These are phyloP conservation scores for Fonsecaea pugnacius DNA, from an alignment of 2,329 filamentous ascomycete genomes.

Conservation along the genomic window DNA sequence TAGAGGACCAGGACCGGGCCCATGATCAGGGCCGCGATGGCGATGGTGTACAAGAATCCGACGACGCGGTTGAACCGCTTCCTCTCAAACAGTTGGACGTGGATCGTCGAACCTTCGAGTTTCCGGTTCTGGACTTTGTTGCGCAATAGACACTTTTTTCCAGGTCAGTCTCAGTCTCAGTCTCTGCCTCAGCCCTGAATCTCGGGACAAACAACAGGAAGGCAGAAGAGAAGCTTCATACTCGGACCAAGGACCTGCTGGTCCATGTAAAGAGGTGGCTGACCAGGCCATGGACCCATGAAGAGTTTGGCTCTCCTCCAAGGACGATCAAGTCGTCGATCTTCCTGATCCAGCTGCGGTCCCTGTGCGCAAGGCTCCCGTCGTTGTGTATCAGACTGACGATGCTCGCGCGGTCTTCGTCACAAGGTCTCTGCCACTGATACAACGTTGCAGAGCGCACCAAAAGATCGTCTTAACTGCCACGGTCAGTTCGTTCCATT, in stretches of 20 bases:
- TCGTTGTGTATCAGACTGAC: conserved; percentile 25
- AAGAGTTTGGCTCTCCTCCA: conserved; percentile 16
- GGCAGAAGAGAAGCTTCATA: not conserved
- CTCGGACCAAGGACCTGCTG: conserved; percentile 1
- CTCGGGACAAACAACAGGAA: not conserved
- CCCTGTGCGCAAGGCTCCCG: conserved; percentile 7
- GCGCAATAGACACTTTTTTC: conserved; percentile 6
- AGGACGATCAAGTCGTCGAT: conserved; percentile 25
- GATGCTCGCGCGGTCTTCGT: conserved; percentile 12
- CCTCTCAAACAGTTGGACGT: conserved; percentile 20
- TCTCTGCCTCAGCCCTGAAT: not conserved
- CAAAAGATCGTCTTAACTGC: conserved; percentile 21
- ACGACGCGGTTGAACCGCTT: conserved; percentile 21
- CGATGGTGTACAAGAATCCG: conserved; percentile 22
- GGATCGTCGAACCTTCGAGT: not conserved
- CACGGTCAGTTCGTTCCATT: not conserved
- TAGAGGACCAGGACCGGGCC: conserved; percentile 23
- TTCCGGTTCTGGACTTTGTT: conserved; percentile 19
- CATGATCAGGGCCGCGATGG: conserved; percentile 20
- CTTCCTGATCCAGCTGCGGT: conserved; percentile 26
- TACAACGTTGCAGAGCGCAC: conserved; percentile 14
- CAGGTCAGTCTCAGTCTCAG: not conserved
- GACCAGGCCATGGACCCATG: conserved; percentile 21
- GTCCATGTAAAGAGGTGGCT: conserved; percentile 1
- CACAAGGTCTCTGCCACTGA: conserved; percentile 12